Conservation (phyloP, 2,329 filamentous ascomycete species). For the Lachnellula arida region DNA sequence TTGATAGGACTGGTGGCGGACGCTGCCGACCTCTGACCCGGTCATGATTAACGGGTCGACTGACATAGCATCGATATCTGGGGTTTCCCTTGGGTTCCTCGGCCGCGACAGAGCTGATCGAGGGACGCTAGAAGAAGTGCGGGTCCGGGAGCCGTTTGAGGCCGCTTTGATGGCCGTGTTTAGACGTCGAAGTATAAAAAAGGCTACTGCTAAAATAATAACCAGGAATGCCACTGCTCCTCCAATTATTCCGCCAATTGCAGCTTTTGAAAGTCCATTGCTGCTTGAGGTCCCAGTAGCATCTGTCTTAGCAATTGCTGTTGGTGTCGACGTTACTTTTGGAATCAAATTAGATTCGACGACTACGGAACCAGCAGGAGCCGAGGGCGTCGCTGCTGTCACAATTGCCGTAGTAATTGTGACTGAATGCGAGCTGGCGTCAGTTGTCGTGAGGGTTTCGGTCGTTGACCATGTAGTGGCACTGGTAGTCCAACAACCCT, state of each 20-base stretch:
- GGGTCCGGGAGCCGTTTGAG: conserved; percentile 22
- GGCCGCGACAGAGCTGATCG: conserved; percentile 8
- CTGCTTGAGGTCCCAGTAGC: conserved; percentile 33
- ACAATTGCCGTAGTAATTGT: conserved; percentile 38
- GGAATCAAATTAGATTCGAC: conserved; percentile 11
- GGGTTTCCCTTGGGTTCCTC: not conserved
- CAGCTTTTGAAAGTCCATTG: conserved; percentile 25
- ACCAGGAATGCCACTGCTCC: conserved; percentile 46
- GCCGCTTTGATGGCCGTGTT: conserved; percentile 34
- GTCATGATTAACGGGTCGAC: conserved; percentile 29
- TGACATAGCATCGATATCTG: conserved; percentile 24
- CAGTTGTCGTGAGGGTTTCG: conserved; percentile 42
- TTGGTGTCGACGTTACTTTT: conserved; percentile 18
- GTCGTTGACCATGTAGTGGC: conserved; percentile 43
- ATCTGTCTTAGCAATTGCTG: conserved; percentile 21
- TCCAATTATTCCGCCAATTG: conserved; percentile 50
- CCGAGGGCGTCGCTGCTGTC: conserved; percentile 36
- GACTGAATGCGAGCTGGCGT: conserved; percentile 35
- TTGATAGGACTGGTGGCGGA: conserved; percentile 11
- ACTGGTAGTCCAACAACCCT: conserved; percentile 44
- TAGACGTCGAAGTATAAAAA: conserved; percentile 47
- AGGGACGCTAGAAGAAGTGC: conserved; percentile 13
- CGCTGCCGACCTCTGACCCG: conserved; percentile 14
- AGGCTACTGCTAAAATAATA: conserved; percentile 43
- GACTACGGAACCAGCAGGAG: conserved; percentile 17